phyloP scores from a whole-genome alignment of 1,139 yeast species.

The Geotrichum candidum region DNA sequence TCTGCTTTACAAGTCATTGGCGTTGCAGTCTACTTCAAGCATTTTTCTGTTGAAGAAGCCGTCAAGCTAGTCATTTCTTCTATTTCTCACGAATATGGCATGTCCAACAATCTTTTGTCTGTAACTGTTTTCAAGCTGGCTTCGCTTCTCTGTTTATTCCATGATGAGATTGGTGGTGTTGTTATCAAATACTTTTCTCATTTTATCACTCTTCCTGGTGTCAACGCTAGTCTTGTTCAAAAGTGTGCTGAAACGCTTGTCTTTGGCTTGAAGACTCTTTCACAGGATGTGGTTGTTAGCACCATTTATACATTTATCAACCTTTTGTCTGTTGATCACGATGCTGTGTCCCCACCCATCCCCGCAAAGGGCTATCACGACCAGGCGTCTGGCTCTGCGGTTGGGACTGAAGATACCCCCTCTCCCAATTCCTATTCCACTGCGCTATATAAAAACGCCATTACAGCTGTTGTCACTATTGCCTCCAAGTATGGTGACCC shows the following conservation, averaged over 20 bases:
- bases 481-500: slow-evolving; percentile 66
- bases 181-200: slow-evolving; percentile 31
- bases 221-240: slow-evolving; percentile 24
- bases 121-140: slow-evolving; percentile 50
- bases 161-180: slow-evolving; percentile 30
- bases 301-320: slow-evolving; percentile 80
- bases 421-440: background rate
- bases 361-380: slow-evolving; percentile 19
- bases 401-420: slow-evolving; percentile 29
- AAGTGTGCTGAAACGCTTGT: slow-evolving; percentile 40
- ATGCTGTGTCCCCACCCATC: slow-evolving; percentile 29
- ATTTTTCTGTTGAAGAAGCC: slow-evolving; percentile 32
- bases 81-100: slow-evolving; percentile 31
- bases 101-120: slow-evolving; percentile 37
- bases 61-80: slow-evolving; percentile 35
- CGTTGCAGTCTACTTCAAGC: slow-evolving; percentile 34
- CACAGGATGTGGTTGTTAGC: slow-evolving; percentile 82
- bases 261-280: slow-evolving; percentile 41
- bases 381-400: background rate
- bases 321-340: slow-evolving; percentile 54
- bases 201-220: slow-evolving; percentile 42
- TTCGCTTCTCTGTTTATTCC: slow-evolving; percentile 46
- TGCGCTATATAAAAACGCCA: slow-evolving; percentile 41
- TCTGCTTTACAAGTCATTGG: slow-evolving; percentile 42
- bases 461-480: slow-evolving; percentile 66